Conservation (phyloP, 768 basidiomycete genomes). For the Mycena sanguinolenta region DNA sequence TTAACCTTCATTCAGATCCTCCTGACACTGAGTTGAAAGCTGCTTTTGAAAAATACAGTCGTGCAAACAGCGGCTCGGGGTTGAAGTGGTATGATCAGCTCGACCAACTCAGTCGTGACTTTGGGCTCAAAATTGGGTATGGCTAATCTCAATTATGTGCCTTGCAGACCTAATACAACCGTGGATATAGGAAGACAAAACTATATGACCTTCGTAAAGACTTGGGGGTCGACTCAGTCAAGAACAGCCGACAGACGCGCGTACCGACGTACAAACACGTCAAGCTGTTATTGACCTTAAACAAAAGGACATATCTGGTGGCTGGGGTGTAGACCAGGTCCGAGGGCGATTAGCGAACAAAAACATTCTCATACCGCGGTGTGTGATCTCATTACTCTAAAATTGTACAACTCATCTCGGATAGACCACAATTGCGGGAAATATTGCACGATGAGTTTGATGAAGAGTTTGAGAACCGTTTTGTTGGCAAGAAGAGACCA, state of each 20-base stretch:
- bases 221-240: background rate
- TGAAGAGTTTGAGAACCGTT: slow-evolving; percentile 31
- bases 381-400: background rate
- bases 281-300: slow-evolving; percentile 31
- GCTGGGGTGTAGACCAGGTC: slow-evolving; percentile 36
- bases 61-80: slow-evolving; percentile 1
- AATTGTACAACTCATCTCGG: too few relatives aligned
- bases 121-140: background rate
- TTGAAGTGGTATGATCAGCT: background rate
- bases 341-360: slow-evolving; percentile 30
- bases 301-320: slow-evolving; percentile 17
- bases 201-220: background rate
- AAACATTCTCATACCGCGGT: slow-evolving; percentile 30
- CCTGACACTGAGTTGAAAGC: background rate
- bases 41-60: background rate
- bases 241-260: background rate
- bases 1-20: too few relatives aligned
- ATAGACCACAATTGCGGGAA: too few relatives aligned
- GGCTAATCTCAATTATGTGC: background rate
- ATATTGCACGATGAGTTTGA: slow-evolving; percentile 14
- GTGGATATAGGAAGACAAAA: background rate
- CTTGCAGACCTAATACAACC: background rate
- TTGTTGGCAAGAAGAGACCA: slow-evolving; percentile 31
- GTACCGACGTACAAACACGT: background rate
- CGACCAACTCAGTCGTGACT: background rate